phyloP scores from a whole-genome alignment of 176 grass and related monocot genomes.

The Musa itinerans region DNA sequence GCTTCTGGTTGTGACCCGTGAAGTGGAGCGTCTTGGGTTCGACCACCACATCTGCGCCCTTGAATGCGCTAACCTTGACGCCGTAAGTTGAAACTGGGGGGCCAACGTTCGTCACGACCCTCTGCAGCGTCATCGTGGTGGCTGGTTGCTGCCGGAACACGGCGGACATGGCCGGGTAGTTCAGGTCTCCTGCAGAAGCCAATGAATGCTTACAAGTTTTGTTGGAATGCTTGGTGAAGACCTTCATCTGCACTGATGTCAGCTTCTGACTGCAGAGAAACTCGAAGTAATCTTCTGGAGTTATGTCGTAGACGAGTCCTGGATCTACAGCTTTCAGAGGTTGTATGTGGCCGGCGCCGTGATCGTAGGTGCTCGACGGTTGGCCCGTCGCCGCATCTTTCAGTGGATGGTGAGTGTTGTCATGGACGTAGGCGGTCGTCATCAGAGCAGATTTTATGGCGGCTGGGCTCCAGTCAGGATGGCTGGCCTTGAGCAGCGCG shows the following conservation, averaged over 20 bases:
- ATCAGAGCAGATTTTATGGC: slow-evolving; percentile 89
- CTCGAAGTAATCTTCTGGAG: slow-evolving; percentile 56
- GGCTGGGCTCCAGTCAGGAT: slow-evolving; percentile 86
- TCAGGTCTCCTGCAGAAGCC: slow-evolving; percentile 61
- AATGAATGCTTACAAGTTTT: slow-evolving; percentile 62
- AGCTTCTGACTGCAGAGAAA: slow-evolving; percentile 88
- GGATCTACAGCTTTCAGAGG: slow-evolving; percentile 64
- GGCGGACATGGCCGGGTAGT: slow-evolving; percentile 83
- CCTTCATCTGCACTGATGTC: slow-evolving; percentile 61
- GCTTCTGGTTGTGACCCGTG: slow-evolving; percentile 61
- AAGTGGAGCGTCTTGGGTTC: slow-evolving; percentile 57
- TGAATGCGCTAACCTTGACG: slow-evolving; percentile 48
- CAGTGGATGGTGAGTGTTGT: slow-evolving; percentile 60
- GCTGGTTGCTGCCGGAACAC: slow-evolving; percentile 43
- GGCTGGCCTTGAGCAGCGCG: slow-evolving; percentile 77
- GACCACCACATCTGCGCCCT: slow-evolving; percentile 51
- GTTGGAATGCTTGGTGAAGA: slow-evolving; percentile 67
- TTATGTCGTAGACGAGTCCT: slow-evolving; percentile 77
- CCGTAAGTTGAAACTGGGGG: slow-evolving; percentile 53
- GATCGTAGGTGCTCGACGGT: slow-evolving; percentile 67
- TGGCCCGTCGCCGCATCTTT: slow-evolving; percentile 67
- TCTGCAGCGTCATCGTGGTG: slow-evolving; percentile 38
- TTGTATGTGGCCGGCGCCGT: slow-evolving; percentile 88
- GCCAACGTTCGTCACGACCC: slow-evolving; percentile 81
- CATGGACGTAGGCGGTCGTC: slow-evolving; percentile 94